A percentile compares a stretch with the other conserved stretches of the same genome.
Evolutionary conservation across 106 monocot species (phyloP).

Genomic region (Dendrobium chrysotoxum): DNA sequence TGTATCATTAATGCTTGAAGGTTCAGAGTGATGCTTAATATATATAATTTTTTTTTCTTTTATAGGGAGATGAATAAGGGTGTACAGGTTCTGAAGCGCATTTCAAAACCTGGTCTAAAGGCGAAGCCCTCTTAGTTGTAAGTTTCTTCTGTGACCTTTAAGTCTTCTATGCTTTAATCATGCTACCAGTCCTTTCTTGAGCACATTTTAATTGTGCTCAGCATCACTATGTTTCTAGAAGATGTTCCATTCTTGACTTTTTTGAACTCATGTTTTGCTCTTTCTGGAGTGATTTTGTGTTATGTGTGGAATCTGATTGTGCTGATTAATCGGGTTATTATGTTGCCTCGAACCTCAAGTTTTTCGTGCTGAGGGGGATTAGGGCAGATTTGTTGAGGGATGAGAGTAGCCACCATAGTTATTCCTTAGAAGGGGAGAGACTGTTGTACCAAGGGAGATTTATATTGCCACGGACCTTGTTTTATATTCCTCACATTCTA

Average conservation of each 20-base stretch:
- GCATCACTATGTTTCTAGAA: neutral
- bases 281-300: neutral
- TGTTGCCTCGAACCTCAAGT: too few relatives aligned
- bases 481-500: too few relatives aligned
- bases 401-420: too few relatives aligned
- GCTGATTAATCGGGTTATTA: too few relatives aligned
- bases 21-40: conserved; percentile 4
- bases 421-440: too few relatives aligned
- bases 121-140: conserved; percentile 52
- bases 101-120: conserved; percentile 62
- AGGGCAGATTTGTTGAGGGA: too few relatives aligned
- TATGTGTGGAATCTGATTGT: too few relatives aligned
- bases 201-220: neutral
- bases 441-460: too few relatives aligned
- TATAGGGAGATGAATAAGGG: conserved; percentile 68
- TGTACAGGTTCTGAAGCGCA: conserved; percentile 62
- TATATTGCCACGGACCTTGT: too few relatives aligned
- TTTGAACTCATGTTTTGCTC: neutral
- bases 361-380: too few relatives aligned
- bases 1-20: neutral
- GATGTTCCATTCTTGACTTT: neutral
- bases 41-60: conserved; percentile 4
- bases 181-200: neutral
- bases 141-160: conserved; percentile 1
- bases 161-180: neutral